Conservation (phyloP, 257 asterid species). For the Solanum peruvianum region DNA sequence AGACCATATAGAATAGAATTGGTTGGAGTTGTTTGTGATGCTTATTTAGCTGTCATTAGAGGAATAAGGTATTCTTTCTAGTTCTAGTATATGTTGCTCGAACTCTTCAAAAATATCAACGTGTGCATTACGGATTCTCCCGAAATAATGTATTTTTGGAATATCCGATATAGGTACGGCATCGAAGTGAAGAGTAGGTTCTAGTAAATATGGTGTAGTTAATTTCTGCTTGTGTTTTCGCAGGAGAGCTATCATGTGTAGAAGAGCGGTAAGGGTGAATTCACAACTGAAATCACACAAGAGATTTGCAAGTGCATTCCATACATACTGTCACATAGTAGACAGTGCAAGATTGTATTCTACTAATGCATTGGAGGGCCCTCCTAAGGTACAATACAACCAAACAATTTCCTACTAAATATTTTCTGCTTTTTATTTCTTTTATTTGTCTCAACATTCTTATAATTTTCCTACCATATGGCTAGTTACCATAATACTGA, state of each 20-base stretch:
- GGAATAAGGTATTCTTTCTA: slow-evolving; percentile 10
- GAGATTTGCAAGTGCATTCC: slow-evolving; percentile 81
- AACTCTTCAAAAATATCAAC: neutral
- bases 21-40: slow-evolving; percentile 17
- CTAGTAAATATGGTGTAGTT: neutral
- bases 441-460: neutral
- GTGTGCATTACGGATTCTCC: neutral
- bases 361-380: slow-evolving; percentile 84
- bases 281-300: slow-evolving; percentile 88
- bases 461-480: neutral
- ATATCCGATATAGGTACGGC: neutral
- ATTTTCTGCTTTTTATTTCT: neutral
- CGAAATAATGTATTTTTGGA: neutral
- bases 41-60: slow-evolving; percentile 15
- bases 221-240: neutral
- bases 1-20: slow-evolving; percentile 11
- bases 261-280: slow-evolving; percentile 90
- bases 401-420: neutral
- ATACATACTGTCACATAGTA: slow-evolving; percentile 66
- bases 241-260: slow-evolving; percentile 90
- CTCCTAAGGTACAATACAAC: slow-evolving; percentile 77
- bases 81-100: neutral
- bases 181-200: neutral
- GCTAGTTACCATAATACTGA: neutral
- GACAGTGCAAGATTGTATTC: slow-evolving; percentile 73